Evolutionary conservation across 163 green algal genomes (phyloP), one percentile per base, ranked within the genome.

Genomic region (Chlorella variabilis): DNA sequence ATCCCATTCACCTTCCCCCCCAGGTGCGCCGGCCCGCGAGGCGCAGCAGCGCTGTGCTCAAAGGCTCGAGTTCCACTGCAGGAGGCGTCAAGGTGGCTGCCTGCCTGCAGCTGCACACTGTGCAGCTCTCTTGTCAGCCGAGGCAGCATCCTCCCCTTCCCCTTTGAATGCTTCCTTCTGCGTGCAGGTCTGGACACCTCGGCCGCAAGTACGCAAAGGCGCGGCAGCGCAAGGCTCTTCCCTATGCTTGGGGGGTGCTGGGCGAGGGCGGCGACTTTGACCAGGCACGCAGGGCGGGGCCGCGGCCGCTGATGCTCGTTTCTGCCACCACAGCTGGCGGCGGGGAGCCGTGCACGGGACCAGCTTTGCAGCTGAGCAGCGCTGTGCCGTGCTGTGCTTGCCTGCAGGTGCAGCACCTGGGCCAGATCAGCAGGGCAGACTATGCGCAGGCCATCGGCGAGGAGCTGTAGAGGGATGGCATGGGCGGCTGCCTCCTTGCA

Each of bases 1-100:
- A 65, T 90, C 3, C 80, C 80, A 2, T 74, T 73, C 79, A 90
- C 86, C 33, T 89, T 89, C 33, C 80, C 86, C 42, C 84, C 84
- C 21, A 70, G 38, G 76, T 68, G 31, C 21, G 75, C 4, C 18
- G 15, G 20, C 51, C 21, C 15, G 15, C 21, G 20, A 8, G 4
- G n/a, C n/a, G n/a, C n/a, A n/a, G n/a, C n/a, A n/a, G n/a, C n/a
- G 51, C 51, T n/a, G 15, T 63, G 42, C 45, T 27, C 20, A 20
- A 15, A 41, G 42, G 41, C n/a, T n/a, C n/a, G n/a, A n/a, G n/a
- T n/a, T n/a, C n/a, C n/a, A n/a, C n/a, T n/a, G n/a, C n/a, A 9
- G 67, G 11, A 29, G 33, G 38, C 5, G 39, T 4, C 15, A n/a
- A n/a, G n/a, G n/a, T n/a, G n/a, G n/a, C 15, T 54, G 45, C 11